Percentiles rank a stretch among this genome's conserved stretches.
Evolutionary conservation across 164 flowering plant species (phyloP).

Genomic region (Magnolia officinalis): DNA sequence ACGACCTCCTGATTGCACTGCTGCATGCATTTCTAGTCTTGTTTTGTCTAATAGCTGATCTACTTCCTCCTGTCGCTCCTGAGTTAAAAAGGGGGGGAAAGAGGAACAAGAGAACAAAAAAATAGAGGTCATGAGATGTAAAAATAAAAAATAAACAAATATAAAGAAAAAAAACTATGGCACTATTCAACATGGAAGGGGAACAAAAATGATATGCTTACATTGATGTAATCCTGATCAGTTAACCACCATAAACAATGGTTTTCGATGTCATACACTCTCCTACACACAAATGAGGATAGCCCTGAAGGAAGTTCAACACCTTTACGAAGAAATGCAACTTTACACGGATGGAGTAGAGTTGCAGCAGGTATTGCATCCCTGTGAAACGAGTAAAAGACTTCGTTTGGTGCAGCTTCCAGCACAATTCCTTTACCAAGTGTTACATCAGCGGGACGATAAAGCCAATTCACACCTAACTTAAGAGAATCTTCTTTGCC

Average conservation of each 20-base stretch:
- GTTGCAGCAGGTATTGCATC: slow-evolving; percentile 92
- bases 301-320: slow-evolving; percentile 82
- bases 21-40: slow-evolving; percentile 77
- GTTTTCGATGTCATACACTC: slow-evolving; percentile 76
- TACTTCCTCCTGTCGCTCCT: slow-evolving; percentile 92
- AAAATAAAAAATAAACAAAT: neutral
- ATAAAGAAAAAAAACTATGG: neutral
- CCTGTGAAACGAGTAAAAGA: slow-evolving; percentile 88
- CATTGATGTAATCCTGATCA: slow-evolving; percentile 80
- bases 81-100: slow-evolving; percentile 12
- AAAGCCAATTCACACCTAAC: slow-evolving; percentile 84
- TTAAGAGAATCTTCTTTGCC: slow-evolving; percentile 41
- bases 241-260: slow-evolving; percentile 95
- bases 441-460: slow-evolving; percentile 79
- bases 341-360: slow-evolving; percentile 96
- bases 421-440: slow-evolving; percentile 69
- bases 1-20: slow-evolving; percentile 60
- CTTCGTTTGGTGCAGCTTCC: slow-evolving; percentile 90
- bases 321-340: slow-evolving; percentile 91
- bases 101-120: neutral
- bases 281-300: slow-evolving; percentile 84
- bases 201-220: slow-evolving; percentile 31
- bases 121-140: too few relatives aligned
- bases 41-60: slow-evolving; percentile 66
- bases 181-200: neutral